These are phyloP conservation scores for Falciphora oryzae DNA, from an alignment of 2,329 filamentous ascomycete genomes.

Conservation along the genomic window DNA sequence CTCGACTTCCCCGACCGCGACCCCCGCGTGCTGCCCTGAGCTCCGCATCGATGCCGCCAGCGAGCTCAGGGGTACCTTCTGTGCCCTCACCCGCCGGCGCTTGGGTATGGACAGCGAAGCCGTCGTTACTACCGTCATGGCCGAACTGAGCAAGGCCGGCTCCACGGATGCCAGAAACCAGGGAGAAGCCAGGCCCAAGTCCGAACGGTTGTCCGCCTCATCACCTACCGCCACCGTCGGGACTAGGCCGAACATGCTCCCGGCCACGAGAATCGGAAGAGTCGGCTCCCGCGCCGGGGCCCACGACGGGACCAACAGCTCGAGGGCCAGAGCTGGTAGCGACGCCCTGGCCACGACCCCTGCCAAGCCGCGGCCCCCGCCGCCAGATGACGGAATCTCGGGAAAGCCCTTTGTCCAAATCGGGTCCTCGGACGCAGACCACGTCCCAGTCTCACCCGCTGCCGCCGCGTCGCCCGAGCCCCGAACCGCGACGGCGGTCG, in stretches of 20 bases:
- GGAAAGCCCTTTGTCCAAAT: conserved; percentile 49
- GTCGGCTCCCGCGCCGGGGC: neutral
- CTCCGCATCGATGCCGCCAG: conserved; percentile 40
- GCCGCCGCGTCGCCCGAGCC: conserved; percentile 6
- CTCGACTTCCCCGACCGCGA: conserved; percentile 25
- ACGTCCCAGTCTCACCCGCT: neutral
- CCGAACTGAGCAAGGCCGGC: conserved; percentile 16
- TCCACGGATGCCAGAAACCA: neutral
- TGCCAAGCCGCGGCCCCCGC: conserved; percentile 19
- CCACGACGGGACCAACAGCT: neutral
- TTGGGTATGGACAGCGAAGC: conserved; percentile 35
- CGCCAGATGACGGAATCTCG: conserved; percentile 44
- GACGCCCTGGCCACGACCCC: neutral
- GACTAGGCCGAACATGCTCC: conserved; percentile 1
- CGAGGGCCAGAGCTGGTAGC: conserved; percentile 5
- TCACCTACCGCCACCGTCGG: neutral
- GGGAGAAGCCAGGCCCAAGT: neutral
- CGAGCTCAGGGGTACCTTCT: conserved; percentile 44
- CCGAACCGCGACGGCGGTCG: neutral
- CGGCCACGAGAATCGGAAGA: conserved; percentile 5
- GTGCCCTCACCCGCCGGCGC: conserved; percentile 39
- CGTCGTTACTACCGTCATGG: conserved; percentile 41
- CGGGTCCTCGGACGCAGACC: conserved; percentile 24
- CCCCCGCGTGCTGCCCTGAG: conserved; percentile 42
- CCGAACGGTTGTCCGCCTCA: neutral